Evolutionary conservation across 179 eudicot species (phyloP).

Genomic region (Beta lomatogona): DNA sequence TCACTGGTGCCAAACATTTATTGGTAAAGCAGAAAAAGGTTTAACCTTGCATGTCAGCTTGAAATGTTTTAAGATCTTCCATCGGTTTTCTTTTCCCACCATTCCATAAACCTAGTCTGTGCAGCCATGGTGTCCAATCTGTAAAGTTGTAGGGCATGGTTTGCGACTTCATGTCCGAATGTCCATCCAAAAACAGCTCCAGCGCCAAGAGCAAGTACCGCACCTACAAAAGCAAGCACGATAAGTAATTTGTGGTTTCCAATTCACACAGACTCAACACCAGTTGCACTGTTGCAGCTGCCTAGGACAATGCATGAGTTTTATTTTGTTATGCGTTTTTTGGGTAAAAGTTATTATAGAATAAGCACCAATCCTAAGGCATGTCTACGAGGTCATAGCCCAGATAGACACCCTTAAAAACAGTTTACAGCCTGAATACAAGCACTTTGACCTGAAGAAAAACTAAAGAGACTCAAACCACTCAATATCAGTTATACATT

Average conservation of each 20-base stretch:
- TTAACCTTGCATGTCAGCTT: not conserved
- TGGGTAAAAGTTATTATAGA: too few species aligned
- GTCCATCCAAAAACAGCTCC: conserved; percentile 83
- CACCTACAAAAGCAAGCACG: conserved; percentile 41
- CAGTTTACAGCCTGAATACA: too few species aligned
- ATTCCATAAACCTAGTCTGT: conserved; percentile 80
- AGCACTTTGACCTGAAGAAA: too few species aligned
- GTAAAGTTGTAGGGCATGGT: conserved; percentile 74
- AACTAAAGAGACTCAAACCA: too few species aligned
- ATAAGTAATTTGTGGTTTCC: not conserved
- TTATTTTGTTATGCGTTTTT: too few species aligned
- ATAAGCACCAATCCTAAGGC: too few species aligned
- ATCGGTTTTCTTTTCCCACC: conserved; percentile 72
- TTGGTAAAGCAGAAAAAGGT: conserved; percentile 20
- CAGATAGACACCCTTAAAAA: too few species aligned
- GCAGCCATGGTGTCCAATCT: conserved; percentile 72
- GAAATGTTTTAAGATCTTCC: conserved; percentile 26
- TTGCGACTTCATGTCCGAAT: conserved; percentile 74
- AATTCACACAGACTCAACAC: not conserved
- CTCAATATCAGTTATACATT: too few species aligned
- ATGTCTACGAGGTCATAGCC: too few species aligned
- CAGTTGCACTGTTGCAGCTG: not conserved
- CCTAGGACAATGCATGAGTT: not conserved
- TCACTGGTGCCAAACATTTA: conserved; percentile 15
- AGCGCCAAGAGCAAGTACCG: conserved; percentile 65